Evolutionary conservation across 2,329 filamentous ascomycete species (phyloP).

Genomic region (Penicillium sp.): DNA sequence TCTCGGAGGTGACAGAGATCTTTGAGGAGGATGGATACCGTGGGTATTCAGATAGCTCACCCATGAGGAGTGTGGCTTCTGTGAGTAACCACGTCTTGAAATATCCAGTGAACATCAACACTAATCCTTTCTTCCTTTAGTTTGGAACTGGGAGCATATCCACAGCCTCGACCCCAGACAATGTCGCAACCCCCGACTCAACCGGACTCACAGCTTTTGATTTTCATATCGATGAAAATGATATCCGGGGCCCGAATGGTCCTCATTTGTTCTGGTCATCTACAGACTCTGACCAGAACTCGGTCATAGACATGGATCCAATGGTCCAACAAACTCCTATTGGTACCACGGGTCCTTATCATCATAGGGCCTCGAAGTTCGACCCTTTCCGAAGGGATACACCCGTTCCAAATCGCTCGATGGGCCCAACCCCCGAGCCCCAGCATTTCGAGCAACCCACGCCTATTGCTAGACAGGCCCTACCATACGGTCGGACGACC

Average conservation of each 20-base stretch:
- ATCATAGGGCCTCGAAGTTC: conserved; percentile 12
- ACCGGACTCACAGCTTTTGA: neutral
- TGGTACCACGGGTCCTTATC: conserved; percentile 12
- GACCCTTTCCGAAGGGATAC: conserved; percentile 22
- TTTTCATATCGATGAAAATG: conserved; percentile 2
- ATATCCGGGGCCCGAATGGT: conserved; percentile 74
- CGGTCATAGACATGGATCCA: conserved; percentile 6
- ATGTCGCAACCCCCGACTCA: neutral
- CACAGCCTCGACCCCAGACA: neutral
- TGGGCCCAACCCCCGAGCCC: neutral
- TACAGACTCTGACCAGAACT: neutral
- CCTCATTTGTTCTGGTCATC: conserved; percentile 80
- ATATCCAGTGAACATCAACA: neutral
- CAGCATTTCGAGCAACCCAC: neutral
- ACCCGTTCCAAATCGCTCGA: conserved; percentile 15
- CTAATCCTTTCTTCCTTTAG: neutral
- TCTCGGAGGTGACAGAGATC: conserved; percentile 10
- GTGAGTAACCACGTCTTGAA: neutral
- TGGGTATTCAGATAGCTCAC: neutral
- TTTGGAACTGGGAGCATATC: neutral
- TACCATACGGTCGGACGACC: too few species aligned
- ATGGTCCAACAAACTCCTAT: conserved; percentile 7
- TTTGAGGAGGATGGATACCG: conserved; percentile 7
- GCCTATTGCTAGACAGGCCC: neutral
- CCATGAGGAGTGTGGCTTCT: conserved; percentile 8